A percentile compares a stretch with the other conserved stretches of the same genome.
Evolutionary conservation across 2,329 filamentous ascomycete species (phyloP).

Genomic region (Aspergillus persii): DNA sequence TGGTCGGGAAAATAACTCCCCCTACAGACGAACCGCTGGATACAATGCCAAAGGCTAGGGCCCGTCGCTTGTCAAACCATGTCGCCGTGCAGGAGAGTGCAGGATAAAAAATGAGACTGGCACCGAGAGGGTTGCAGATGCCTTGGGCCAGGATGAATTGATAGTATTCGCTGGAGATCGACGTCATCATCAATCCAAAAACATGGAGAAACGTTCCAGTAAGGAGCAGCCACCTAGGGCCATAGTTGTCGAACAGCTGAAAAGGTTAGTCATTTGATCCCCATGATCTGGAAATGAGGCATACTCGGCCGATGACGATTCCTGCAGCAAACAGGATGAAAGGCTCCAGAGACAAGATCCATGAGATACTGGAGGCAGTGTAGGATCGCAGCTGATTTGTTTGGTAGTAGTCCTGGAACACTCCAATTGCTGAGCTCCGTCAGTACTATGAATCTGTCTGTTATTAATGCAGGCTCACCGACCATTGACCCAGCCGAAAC

Average conservation of each 20-base stretch:
- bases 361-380: conserved; percentile 54
- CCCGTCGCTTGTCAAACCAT: conserved; percentile 56
- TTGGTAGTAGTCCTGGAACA: neutral
- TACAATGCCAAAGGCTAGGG: conserved; percentile 54
- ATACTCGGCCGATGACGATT: conserved; percentile 59
- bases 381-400: conserved; percentile 30
- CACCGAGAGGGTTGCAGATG: conserved; percentile 51
- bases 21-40: conserved; percentile 55
- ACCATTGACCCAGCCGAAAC: conserved; percentile 48
- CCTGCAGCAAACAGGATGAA: conserved; percentile 33
- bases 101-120: conserved; percentile 50
- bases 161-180: conserved; percentile 52
- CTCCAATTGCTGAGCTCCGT: neutral
- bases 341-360: conserved; percentile 50
- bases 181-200: conserved; percentile 58
- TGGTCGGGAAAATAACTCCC: conserved; percentile 60
- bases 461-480: conserved; percentile 30
- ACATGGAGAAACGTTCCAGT: conserved; percentile 54
- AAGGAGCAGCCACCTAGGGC: conserved; percentile 54
- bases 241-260: conserved; percentile 53
- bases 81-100: conserved; percentile 37
- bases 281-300: conserved; percentile 19
- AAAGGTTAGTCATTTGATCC: neutral
- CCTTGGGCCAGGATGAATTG: conserved; percentile 56
- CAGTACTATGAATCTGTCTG: conserved; percentile 10